A percentile compares a stretch with the other conserved stretches of the same genome.
Conservation (phyloP, 2,329 filamentous ascomycete species). For the Parastagonospora nodorum region DNA sequence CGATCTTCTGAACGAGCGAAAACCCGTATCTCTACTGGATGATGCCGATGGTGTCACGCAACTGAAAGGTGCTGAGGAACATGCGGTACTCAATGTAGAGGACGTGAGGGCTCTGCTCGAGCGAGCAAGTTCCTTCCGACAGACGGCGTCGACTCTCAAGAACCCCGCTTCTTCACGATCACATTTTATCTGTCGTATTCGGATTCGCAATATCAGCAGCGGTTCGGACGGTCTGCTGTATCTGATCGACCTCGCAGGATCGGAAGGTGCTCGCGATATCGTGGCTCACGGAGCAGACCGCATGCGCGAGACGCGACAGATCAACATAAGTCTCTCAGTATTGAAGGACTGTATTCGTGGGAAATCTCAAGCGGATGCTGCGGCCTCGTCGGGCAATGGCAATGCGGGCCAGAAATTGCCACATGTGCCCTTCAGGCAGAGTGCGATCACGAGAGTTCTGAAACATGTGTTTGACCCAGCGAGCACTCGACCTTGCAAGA, state of each 20-base stretch:
- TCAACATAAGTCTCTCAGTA: conserved; percentile 56
- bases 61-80: conserved; percentile 52
- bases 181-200: conserved; percentile 56
- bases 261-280: conserved; percentile 55
- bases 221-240: conserved; percentile 53
- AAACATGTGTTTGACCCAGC: conserved; percentile 58
- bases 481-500: conserved; percentile 48
- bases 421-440: conserved; percentile 55
- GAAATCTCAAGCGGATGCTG: conserved; percentile 45
- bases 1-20: conserved; percentile 47
- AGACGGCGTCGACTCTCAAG: conserved; percentile 51
- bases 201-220: conserved; percentile 44
- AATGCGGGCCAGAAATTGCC: conserved; percentile 31
- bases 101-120: conserved; percentile 45
- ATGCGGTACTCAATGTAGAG: conserved; percentile 35
- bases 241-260: conserved; percentile 57
- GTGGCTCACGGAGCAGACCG: conserved; percentile 49
- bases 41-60: conserved; percentile 52
- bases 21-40: conserved; percentile 52
- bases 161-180: conserved; percentile 57
- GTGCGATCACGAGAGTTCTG: conserved; percentile 54
- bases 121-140: conserved; percentile 48
- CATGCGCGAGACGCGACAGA: conserved; percentile 55
- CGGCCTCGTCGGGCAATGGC: not conserved
- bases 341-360: conserved; percentile 61